Base-by-base conservation (phyloP, 768 basidiomycete genomes). In the Arthromyces matolae region DNA sequence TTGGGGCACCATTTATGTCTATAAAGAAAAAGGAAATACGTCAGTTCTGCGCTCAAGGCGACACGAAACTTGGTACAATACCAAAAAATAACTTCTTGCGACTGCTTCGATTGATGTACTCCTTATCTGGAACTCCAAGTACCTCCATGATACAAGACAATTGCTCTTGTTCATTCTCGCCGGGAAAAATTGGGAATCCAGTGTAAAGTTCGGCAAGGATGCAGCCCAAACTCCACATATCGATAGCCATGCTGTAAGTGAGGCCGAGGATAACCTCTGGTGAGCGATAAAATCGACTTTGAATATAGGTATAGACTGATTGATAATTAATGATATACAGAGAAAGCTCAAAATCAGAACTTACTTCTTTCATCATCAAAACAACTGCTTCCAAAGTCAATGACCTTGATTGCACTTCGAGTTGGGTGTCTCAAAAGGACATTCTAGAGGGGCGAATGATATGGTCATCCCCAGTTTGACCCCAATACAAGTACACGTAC, bases 181-280 rank as follows among this genome's bases (percentile, higher is more conserved):
- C 96, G 0, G 96, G 96, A 69, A 99, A 99, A 57, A 99, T 94
- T 1, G 96, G 96, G 66, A 92, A 96, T 1, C 96, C 96, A 9
- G 95, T 98, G 66, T 89, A 95, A 34, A 99, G 71, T 66, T 99
- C 96, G 13, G 96, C 96, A 44, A 99, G 73, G 53, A 99, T 99
- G 61, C 96, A 99, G 29, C 96, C 96, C 56, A 99, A 68, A 73
- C 93, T 95, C 96, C 96, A 99, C 94, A 99, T 99, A 64, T 98
- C 93, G 53, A 94, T 95, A 27, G 90, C 93, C 93, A 96, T 98
- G 63, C 95, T 92, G 65, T 99, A 99, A 65, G 93, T 96, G 88
- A 95, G 91, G 44, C 96, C 96, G 31, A 99, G 80, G 47, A 99
- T 99, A 57, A 99, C 95, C 69, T 99, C 96, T 3, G 96, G 96